Conservation (phyloP, 805 yeast genomes). For the Nakazawaea sp. region DNA sequence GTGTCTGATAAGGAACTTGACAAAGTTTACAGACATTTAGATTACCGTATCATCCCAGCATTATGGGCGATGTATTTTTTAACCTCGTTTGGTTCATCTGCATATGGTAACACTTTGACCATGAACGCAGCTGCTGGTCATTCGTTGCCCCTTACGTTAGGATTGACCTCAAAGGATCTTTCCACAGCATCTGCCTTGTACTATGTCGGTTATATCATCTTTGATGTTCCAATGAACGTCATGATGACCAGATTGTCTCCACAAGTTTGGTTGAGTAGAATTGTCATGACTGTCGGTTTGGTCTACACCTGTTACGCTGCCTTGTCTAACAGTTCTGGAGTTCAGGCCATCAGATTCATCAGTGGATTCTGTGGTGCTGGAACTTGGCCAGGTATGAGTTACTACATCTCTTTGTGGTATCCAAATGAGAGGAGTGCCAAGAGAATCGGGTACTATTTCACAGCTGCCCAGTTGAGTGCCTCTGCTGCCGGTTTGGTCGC, state of each 20-base stretch:
- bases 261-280: slow-evolving; percentile 78
- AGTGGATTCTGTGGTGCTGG: slow-evolving; percentile 80
- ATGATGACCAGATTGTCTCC: slow-evolving; percentile 80
- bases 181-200: slow-evolving; percentile 76
- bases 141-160: slow-evolving; percentile 47
- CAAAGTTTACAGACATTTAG: slow-evolving; percentile 54
- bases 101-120: slow-evolving; percentile 74
- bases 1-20: slow-evolving; percentile 34
- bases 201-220: slow-evolving; percentile 76
- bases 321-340: slow-evolving; percentile 45
- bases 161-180: slow-evolving; percentile 46
- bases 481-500: slow-evolving; percentile 83
- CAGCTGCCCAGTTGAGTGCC: slow-evolving; percentile 89
- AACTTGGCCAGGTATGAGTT: slow-evolving; percentile 87
- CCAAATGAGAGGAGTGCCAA: slow-evolving; percentile 71
- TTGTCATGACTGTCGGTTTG: slow-evolving; percentile 68
- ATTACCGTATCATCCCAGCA: slow-evolving; percentile 71
- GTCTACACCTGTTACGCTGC: slow-evolving; percentile 72
- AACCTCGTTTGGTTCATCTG: slow-evolving; percentile 70
- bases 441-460: slow-evolving; percentile 82
- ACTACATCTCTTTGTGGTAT: slow-evolving; percentile 79
- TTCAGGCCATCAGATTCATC: slow-evolving; percentile 65
- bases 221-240: slow-evolving; percentile 85
- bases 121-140: slow-evolving; percentile 64
- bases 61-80: slow-evolving; percentile 74